Evolutionary conservation across 2,329 filamentous ascomycete genomes (phyloP), one percentile per base, ranked within the genome.

Genomic region (Sclerotinia nivalis): DNA sequence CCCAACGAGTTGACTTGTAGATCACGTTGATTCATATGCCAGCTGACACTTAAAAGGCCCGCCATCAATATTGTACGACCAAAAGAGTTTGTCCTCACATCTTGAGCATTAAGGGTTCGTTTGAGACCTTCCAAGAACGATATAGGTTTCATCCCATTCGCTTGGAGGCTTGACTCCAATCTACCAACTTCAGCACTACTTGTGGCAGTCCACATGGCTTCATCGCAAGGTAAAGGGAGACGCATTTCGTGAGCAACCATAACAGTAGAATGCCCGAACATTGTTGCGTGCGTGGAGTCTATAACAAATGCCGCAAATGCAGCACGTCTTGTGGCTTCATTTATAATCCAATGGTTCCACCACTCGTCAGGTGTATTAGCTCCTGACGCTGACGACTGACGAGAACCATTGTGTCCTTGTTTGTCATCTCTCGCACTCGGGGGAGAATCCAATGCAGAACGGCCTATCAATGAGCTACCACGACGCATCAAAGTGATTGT

Each of bases 231-330:
- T 56, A 99, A 81, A 0, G 93, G 93, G 12, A 98, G 84, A 64
- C 93, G 89, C 87, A 99, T 93, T 80, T 98, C 96, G 76, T 98
- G 94, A 2, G 94, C 93, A 10, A 97, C 93, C 95, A 98, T 97
- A 56, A 96, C 93, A 0, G 93, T 95, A 4, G 94, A 96, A 80
- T 98, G 96, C 0, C 95, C 96, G 80, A 98, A 98, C 91, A 99
- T 97, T 40, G 93, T 97, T 1, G 94, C 93, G 80, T 99, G 96
- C 1, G 94, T 96, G 6, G 94, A 97, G 79, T 99, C 96, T 73
- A 98, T 90, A 56, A 97, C 89, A 78, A 98, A 98, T 0, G 96
- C 96, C 0, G 92, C 93, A 81, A 97, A 98, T 0, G 95, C 96
- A 4, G 91, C 93, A 71, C 96, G 88, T 43, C 93, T 86, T 0